Percentiles rank a stretch among this genome's conserved stretches.
These are phyloP conservation scores for Trichoderma sp. DNA, from an alignment of 2,329 filamentous ascomycete genomes.

Conservation along the genomic window DNA sequence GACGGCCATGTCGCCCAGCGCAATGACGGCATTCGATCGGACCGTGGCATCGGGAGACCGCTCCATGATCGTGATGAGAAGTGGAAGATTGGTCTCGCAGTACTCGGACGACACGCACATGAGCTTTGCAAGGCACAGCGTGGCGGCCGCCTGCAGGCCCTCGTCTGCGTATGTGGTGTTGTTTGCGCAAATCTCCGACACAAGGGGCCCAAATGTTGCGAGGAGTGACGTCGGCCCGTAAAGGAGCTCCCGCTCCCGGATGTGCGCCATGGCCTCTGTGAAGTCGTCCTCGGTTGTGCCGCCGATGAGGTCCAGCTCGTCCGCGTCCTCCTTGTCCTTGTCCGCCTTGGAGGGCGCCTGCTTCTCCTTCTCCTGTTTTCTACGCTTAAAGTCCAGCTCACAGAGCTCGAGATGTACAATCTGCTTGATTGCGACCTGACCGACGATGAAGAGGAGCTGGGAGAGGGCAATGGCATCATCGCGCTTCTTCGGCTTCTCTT, in stretches of 20 bases:
- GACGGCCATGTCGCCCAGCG: slow-evolving; percentile 97
- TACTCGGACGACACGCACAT: slow-evolving; percentile 99
- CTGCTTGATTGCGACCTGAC: slow-evolving; percentile 96
- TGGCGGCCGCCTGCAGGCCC: slow-evolving; percentile 88
- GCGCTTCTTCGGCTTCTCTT: slow-evolving; percentile 54
- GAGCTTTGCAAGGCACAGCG: slow-evolving; percentile 91
- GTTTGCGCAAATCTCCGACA: slow-evolving; percentile 90
- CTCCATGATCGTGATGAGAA: slow-evolving; percentile 98
- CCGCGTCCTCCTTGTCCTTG: slow-evolving; percentile 66
- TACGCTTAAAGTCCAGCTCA: slow-evolving; percentile 94
- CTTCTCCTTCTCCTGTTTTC: slow-evolving; percentile 89
- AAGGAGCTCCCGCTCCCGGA: slow-evolving; percentile 79
- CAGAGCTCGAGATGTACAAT: slow-evolving; percentile 98
- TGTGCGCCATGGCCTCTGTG: slow-evolving; percentile 80
- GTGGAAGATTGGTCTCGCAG: slow-evolving; percentile 87
- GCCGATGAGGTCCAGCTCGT: slow-evolving; percentile 94
- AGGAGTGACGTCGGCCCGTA: slow-evolving; percentile 83
- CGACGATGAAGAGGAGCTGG: slow-evolving; percentile 91
- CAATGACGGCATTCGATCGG: slow-evolving; percentile 93
- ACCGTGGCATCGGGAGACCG: slow-evolving; percentile 89
- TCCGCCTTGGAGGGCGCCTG: slow-evolving; percentile 50
- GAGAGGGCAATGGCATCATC: slow-evolving; percentile 78
- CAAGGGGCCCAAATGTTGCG: slow-evolving; percentile 87
- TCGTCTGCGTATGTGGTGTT: slow-evolving; percentile 90
- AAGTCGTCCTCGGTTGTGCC: slow-evolving; percentile 95